phyloP scores from a whole-genome alignment of 192 early-diverging fungal species.

The Mortierella antarctica region DNA sequence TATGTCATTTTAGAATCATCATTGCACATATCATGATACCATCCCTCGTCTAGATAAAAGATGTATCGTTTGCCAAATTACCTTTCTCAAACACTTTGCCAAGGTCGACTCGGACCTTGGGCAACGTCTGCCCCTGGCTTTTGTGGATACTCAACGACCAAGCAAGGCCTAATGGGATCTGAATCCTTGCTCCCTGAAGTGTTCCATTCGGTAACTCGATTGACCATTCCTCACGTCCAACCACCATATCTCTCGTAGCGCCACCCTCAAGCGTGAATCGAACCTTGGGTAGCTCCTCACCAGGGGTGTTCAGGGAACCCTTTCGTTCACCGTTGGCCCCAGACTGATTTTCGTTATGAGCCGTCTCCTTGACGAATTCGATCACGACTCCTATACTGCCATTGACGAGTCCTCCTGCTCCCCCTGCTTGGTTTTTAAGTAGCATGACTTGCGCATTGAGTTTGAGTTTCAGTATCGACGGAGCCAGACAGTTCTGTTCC shows the following conservation, averaged over 20 bases:
- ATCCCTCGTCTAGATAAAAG: neutral
- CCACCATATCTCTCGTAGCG: slow-evolving; percentile 54
- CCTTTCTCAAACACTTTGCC: slow-evolving; percentile 82
- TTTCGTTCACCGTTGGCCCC: slow-evolving; percentile 12
- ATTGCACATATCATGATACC: neutral
- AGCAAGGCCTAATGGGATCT: slow-evolving; percentile 82
- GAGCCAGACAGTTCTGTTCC: slow-evolving; percentile 69
- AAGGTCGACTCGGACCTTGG: slow-evolving; percentile 79
- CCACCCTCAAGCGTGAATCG: slow-evolving; percentile 49
- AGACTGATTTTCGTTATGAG: slow-evolving; percentile 18
- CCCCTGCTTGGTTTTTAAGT: slow-evolving; percentile 70
- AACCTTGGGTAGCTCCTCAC: slow-evolving; percentile 50
- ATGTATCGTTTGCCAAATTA: neutral
- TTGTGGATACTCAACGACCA: slow-evolving; percentile 93
- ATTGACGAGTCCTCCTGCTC: slow-evolving; percentile 69
- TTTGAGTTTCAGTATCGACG: slow-evolving; percentile 73
- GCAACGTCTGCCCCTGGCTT: slow-evolving; percentile 88
- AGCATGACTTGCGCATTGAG: slow-evolving; percentile 87
- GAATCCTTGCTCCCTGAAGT: slow-evolving; percentile 36
- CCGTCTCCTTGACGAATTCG: slow-evolving; percentile 23
- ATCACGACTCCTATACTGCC: slow-evolving; percentile 73
- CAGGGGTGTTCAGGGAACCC: slow-evolving; percentile 24
- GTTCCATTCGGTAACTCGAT: slow-evolving; percentile 60
- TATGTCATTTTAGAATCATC: neutral
- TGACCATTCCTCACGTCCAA: slow-evolving; percentile 65